These are phyloP conservation scores for Alternaria infectoria DNA, from an alignment of 2,329 filamentous ascomycete genomes.

Conservation along the genomic window DNA sequence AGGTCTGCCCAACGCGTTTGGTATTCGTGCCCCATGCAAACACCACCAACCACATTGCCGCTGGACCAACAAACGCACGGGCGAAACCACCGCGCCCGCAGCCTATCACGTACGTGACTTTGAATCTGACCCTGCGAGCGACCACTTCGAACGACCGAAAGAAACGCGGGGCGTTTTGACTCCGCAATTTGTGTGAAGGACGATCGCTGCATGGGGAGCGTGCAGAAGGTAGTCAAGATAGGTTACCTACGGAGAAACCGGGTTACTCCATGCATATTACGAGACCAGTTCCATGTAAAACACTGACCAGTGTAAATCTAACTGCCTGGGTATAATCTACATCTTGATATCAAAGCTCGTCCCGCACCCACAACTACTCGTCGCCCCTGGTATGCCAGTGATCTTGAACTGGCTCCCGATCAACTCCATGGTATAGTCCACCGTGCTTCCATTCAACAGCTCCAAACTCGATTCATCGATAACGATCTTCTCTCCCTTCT, in stretches of 20 bases:
- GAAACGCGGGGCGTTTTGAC: background rate
- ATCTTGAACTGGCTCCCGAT: slow-evolving; percentile 97
- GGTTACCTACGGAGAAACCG: background rate
- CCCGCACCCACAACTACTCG: slow-evolving; percentile 94
- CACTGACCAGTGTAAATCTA: background rate
- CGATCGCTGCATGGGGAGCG: background rate
- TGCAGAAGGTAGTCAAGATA: background rate
- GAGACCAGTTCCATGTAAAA: background rate
- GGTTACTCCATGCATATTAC: background rate
- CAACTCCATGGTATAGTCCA: slow-evolving; percentile 95
- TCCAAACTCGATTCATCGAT: slow-evolving; percentile 88
- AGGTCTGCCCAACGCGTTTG: too few relatives aligned
- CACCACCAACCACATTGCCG: too few relatives aligned
- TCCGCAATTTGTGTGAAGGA: background rate
- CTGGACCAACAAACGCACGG: too few relatives aligned
- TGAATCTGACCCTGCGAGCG: background rate
- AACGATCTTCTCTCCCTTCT: slow-evolving; percentile 75
- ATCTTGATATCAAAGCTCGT: slow-evolving; percentile 93
- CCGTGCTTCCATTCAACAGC: slow-evolving; percentile 87
- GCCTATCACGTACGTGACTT: too few relatives aligned
- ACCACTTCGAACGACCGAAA: background rate
- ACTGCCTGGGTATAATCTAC: slow-evolving; percentile 12
- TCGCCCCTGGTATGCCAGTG: slow-evolving; percentile 87
- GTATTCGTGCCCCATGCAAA: too few relatives aligned
- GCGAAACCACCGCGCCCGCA: too few relatives aligned